Base-by-base conservation (phyloP, 352 stramenopile genomes). In the Elongisporangium prolatum region DNA sequence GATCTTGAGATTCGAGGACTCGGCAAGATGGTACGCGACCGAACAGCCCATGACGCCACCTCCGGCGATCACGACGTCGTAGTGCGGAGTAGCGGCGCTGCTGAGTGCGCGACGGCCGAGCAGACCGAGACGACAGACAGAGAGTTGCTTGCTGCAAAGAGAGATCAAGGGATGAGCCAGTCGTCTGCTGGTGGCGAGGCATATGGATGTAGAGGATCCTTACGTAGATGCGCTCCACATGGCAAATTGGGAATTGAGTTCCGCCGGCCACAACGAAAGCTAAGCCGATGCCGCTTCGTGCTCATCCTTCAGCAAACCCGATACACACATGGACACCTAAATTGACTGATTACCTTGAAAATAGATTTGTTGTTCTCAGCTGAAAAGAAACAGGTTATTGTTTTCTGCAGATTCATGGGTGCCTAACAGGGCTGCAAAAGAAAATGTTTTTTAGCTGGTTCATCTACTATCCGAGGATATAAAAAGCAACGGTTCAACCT, bases 31-130 rank as follows among this genome's bases (percentile, higher is more conserved):
- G 63, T 91, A 95, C n/a, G 85, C 85, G 0, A 80, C 83, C n/a
- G 85, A 95, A 68, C 80, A 91, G 54, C 85, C 85, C 81, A 95
- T 91, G 69, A 93, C 85, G 13, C 85, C 80, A 44, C 83, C 85
- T 18, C 85, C 85, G 20, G 79, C 74, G 52, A 95, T 83, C 38
- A 92, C 71, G 48, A 95, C 83, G 60, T 95, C 85, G 50, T 91
- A 93, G 59, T 81, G 75, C 10, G 68, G 69, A 49, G 52, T 54
- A 37, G 65, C 61, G 18, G 50, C 44, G 64, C 54, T 68, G 38
- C 61, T 61, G 68, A 72, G 54, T 14, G 49, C 17, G 21, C 58
- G 52, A 14, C 61, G 63, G 14, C 40, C 25, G 21, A 72, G 14
- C 18, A 40, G 28, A 13, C 28, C 28, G 28, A 40, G 28, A 9